phyloP scores from a whole-genome alignment of 2,329 filamentous ascomycete genomes.

The Paraconiothyrium brasiliense region DNA sequence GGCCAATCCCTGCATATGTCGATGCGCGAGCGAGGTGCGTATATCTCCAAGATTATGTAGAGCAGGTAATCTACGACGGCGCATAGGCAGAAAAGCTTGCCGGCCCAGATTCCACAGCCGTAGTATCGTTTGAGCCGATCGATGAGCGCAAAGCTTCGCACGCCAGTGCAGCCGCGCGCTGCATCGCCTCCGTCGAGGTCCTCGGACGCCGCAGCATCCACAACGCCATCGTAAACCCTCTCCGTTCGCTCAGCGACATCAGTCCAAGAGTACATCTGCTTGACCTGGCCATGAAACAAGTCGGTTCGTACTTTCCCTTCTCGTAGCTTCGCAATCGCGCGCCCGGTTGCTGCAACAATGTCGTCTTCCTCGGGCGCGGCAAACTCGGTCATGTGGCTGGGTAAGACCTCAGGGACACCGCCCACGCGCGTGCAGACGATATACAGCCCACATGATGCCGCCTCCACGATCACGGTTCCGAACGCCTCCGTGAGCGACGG shows the following conservation, averaged over 20 bases:
- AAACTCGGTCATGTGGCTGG: constrained; percentile 96
- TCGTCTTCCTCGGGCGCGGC: constrained; percentile 97
- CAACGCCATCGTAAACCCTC: constrained; percentile 93
- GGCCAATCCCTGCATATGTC: constrained; percentile 94
- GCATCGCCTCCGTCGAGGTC: constrained; percentile 88
- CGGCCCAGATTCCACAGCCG: constrained; percentile 97
- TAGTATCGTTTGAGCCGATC: constrained; percentile 96
- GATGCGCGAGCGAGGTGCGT: constrained; percentile 83
- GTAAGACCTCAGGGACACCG: constrained; percentile 95
- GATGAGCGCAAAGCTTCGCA: constrained; percentile 90
- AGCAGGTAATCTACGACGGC: constrained; percentile 94
- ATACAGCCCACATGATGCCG: constrained; percentile 93
- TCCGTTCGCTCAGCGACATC: constrained; percentile 95
- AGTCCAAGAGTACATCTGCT: constrained; percentile 98
- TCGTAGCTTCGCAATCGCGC: constrained; percentile 85
- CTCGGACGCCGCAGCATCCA: constrained; percentile 81
- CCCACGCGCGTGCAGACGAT: constrained; percentile 97
- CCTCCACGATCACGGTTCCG: constrained; percentile 96
- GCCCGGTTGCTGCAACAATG: constrained; percentile 85
- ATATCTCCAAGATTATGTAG: constrained; percentile 87
- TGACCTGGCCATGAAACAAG: constrained; percentile 94
- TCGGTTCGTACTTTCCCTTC: constrained; percentile 90
- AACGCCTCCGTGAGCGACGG: constrained; percentile 96
- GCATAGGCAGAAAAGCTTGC: constrained; percentile 95
- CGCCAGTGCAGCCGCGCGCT: constrained; percentile 72